Evolutionary conservation across 805 yeast genomes (phyloP).

Genomic region (Cyberlindnera meyerae): DNA sequence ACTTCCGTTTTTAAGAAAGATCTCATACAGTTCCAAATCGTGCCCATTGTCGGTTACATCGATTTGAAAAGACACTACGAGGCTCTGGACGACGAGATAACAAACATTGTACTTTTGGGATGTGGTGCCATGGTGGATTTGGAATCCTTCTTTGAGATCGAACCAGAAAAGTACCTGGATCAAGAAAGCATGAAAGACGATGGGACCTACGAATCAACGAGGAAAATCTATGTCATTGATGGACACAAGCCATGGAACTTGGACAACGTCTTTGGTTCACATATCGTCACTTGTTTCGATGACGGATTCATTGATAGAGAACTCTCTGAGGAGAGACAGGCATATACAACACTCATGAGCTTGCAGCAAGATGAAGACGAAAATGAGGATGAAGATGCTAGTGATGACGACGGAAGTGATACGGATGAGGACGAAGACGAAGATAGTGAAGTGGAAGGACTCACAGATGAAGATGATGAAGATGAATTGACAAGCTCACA

Average conservation of each 20-base stretch:
- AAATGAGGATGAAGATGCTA: constrained; percentile 34
- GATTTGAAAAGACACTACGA: constrained; percentile 64
- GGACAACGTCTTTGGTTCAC: constrained; percentile 84
- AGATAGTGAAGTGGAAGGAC: constrained; percentile 22
- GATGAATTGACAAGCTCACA: constrained; percentile 27
- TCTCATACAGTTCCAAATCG: constrained; percentile 78
- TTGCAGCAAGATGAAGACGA: constrained; percentile 34
- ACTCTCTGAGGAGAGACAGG: constrained; percentile 49
- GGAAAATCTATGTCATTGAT: constrained; percentile 79
- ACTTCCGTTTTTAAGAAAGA: constrained; percentile 69
- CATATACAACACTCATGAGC: constrained; percentile 52
- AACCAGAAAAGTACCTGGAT: constrained; percentile 45
- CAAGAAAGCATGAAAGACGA: constrained; percentile 25
- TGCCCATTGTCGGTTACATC: constrained; percentile 89
- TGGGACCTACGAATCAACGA: constrained; percentile 33
- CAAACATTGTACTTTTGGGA: constrained; percentile 76
- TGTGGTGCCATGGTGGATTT: constrained; percentile 93
- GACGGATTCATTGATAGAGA: constrained; percentile 72
- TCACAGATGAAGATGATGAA: constrained; percentile 26
- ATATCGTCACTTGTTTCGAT: constrained; percentile 73
- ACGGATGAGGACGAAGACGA: constrained; percentile 31
- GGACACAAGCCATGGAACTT: constrained; percentile 96
- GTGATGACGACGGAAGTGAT: constrained; percentile 28
- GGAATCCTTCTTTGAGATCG: constrained; percentile 65
- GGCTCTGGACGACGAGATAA: constrained; percentile 66